Evolutionary conservation across 257 asterid genomes (phyloP), one percentile per base, ranked within the genome.

Genomic region (Coffea eugenioides): DNA sequence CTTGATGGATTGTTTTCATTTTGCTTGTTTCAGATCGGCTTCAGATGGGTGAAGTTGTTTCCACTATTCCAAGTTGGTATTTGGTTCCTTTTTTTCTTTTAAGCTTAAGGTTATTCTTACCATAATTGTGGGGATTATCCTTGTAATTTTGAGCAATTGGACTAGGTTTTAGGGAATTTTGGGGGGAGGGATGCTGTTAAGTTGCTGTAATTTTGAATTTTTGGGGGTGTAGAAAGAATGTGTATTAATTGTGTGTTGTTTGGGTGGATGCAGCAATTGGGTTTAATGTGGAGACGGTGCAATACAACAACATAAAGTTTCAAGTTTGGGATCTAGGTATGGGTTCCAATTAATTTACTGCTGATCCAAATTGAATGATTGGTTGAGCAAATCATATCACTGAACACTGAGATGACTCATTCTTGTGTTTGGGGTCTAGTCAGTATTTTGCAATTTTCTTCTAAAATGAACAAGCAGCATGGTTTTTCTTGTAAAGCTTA

Each of bases 41-140:
- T 79, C 97, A 91, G 90, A 92, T 94, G 97, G 98, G 98, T 25
- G 97, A 92, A 87, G 98, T 94, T n/a, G 98, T 94, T 84, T 92
- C 98, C 83, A 94, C 98, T 57, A 94, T 94, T 68, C 98, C 98
- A 77, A 94, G 98, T 95, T 84, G 77, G 92, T 87, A 57, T 66
- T 82, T 82, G 72, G 34, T 73, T 46, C 73, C 73, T 20, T 34
- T 73, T 7, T 80, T 25, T 71, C 51, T 31, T 56, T 75, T 76
- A 2, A 8, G 43, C 69, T 61, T 79, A n/a, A 18, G 8, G 46
- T 14, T 16, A 1, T 61, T 74, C 31, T 71, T 52, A 12, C 8
- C 10, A 25, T 31, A 73, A 56, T 66, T 77, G 62, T 72, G 49
- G 64, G 20, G 51, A 39, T 79, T 18, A 61, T 23, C 25, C 45